Base-by-base conservation (phyloP, 1,139 yeast genomes). In the Saccharomycopsis phalli region DNA sequence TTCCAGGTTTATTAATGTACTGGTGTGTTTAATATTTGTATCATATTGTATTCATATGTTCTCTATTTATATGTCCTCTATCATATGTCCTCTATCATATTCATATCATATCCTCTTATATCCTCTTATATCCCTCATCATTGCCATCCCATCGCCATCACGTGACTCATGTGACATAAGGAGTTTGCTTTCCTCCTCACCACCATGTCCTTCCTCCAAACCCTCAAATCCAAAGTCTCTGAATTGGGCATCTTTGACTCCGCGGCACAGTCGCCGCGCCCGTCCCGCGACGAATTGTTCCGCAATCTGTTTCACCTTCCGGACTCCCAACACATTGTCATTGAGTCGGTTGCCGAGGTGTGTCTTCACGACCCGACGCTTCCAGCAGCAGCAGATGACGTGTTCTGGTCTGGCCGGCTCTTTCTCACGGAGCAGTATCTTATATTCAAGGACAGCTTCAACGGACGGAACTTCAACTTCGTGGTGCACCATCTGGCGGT, bases 401-500 rank as follows among this genome's bases (percentile, higher is more conserved):
- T 56, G 50, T 58, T 66, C 39, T 60, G 64, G 49, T 61, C 75
- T 47, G 86, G 97, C 41, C 70, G 74, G 49, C 52, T 88, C 14
- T 79, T 64, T 50, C 59, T 88, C 34, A 82, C 95, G 1, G 76
- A 75, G 42, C 83, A 81, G 48, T 91, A 77, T 55, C 56, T 91
- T 38, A 74, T 84, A 25, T 87, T 87, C 55, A 67, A 74, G 43
- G 86, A 84, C 52, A 71, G 74, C 3, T 76, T 74, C 49, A 94
- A 86, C 53, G 66, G 69, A 34, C 69, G 77, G 44, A 73, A 77
- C 43, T 82, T 93, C 54, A 69, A 76, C 7, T 74, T 88, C 54
- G 69, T 71, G 2, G 53, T 91, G 36, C 94, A 93, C 48, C 62
- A 91, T 36, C 76, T 91, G 6, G 74, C 95, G 1, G 64, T 93